Evolutionary conservation across 1,139 yeast species (phyloP), one percentile per base, ranked within the genome.

Genomic region (Candida dubliniensis): DNA sequence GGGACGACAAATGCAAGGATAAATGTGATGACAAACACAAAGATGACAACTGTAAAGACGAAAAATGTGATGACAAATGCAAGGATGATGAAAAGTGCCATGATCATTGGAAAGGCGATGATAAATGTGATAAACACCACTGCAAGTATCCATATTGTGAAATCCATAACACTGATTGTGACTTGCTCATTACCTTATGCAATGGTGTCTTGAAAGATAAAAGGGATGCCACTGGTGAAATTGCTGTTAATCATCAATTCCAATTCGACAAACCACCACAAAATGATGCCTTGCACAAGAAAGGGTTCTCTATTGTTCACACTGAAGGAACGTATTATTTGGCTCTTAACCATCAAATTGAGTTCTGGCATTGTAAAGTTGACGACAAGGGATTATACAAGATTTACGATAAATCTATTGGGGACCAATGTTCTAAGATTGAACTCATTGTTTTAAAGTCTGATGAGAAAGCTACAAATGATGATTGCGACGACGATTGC

Each of bases 181-280:
- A 25, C 15, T 32, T 30, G 7, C 33, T 31, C 31, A 40, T 85
- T 75, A 67, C 71, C 31, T 77, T 85, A 60, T 62, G 71, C 38
- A 74, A 61, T 42, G 70, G 81, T 54, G 59, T 81, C 48, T 63
- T 71, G 51, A 60, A 29, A 8, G 76, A 70, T 49, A 40, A 58
- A 30, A 45, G 62, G 46, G 67, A 67, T 37, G 66, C 75, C 61
- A 58, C 67, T 48, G 76, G 76, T 25, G 65, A 72, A 40, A 70
- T 71, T 60, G 76, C 70, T 45, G 73, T 75, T 45, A 71, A 70
- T 63, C 64, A 70, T 59, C 76, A 71, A 58, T 71, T 71, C 68
- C 76, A 71, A 59, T 70, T 70, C 48, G 76, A 71, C 51, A 72
- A 73, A 42, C 74, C 75, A 37, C 90, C 91, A 59, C 50, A 47